Evolutionary conservation across 371 early-diverging fungal species (phyloP), one percentile per base, ranked within the genome.

Genomic region (Mucor ambiguus): DNA sequence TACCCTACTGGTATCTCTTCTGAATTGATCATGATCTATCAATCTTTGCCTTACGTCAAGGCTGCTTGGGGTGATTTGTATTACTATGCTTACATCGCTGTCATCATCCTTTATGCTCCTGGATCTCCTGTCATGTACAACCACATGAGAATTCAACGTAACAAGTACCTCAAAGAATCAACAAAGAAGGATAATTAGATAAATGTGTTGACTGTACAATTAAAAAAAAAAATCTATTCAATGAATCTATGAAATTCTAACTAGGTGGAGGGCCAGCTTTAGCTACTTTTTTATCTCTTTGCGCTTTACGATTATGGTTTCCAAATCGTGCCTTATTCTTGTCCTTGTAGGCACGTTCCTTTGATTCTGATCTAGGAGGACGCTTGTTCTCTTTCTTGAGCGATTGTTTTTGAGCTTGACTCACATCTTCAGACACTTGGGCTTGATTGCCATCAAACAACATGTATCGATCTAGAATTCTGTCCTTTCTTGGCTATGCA

Each of bases 1-100:
- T 97, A 97, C 78, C 97, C 97, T n/a, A 61, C 91, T n/a, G 97
- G 97, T 56, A 95, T 95, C 29, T 80, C 85, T 29, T 90, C 91
- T 52, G 97, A 97, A 82, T 80, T 90, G 55, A 73, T 89, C 55
- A 85, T 93, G 72, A 77, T 92, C 66, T 90, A 87, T 69, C 77
- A 85, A 49, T 83, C 93, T 14, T 77, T 92, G 52, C 89, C 87
- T 14, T 77, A 81, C 64, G 91, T 91, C 33, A 75, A 85, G 60
- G 70, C 76, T 8, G 56, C 37, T 8, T 73, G 82, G 63, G 76
- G 72, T 52, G 69, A 73, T 7, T 49, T 52, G 20, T 85, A 88
- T 72, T 86, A 83, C 77, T 85, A 83, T 63, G 67, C 86, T 58
- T 68, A 90, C 65, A 68, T 82, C 48, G 66, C 35, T 22, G 79